phyloP scores from a whole-genome alignment of 257 asterid genomes.

The Thymus mandschuricus region DNA sequence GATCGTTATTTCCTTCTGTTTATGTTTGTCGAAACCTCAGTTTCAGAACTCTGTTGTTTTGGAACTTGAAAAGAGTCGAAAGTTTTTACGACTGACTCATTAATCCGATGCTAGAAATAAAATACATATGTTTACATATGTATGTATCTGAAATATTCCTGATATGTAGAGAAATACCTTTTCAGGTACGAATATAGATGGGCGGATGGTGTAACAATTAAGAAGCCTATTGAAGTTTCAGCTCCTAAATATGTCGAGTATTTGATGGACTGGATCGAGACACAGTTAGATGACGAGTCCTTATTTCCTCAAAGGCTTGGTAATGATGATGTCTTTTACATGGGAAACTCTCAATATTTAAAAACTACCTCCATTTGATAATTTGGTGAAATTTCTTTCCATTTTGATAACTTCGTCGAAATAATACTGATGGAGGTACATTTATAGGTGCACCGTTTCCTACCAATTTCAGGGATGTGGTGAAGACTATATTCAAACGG shows the following conservation, averaged over 20 bases:
- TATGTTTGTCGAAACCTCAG: background rate
- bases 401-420: background rate
- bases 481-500: slow-evolving; percentile 82
- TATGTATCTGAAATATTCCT: slow-evolving; percentile 1
- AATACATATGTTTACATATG: background rate
- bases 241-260: slow-evolving; percentile 61
- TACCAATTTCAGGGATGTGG: slow-evolving; percentile 73
- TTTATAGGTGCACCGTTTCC: slow-evolving; percentile 87
- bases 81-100: background rate
- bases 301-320: slow-evolving; percentile 63
- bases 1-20: slow-evolving; percentile 11
- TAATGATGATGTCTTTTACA: slow-evolving; percentile 29
- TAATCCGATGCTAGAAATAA: slow-evolving; percentile 3
- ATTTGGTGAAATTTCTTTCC: slow-evolving; percentile 18
- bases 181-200: slow-evolving; percentile 92
- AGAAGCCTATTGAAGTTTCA: slow-evolving; percentile 95
- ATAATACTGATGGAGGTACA: slow-evolving; percentile 30
- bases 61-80: slow-evolving; percentile 1
- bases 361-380: background rate
- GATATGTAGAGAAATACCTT: slow-evolving; percentile 8
- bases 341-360: background rate
- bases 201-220: slow-evolving; percentile 92
- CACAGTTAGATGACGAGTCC: slow-evolving; percentile 60
- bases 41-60: background rate
- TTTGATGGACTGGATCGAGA: slow-evolving; percentile 59